Evolutionary conservation across 1,284 basidiomycete genomes (phyloP).

Genomic region (Heliocybe sulcata): DNA sequence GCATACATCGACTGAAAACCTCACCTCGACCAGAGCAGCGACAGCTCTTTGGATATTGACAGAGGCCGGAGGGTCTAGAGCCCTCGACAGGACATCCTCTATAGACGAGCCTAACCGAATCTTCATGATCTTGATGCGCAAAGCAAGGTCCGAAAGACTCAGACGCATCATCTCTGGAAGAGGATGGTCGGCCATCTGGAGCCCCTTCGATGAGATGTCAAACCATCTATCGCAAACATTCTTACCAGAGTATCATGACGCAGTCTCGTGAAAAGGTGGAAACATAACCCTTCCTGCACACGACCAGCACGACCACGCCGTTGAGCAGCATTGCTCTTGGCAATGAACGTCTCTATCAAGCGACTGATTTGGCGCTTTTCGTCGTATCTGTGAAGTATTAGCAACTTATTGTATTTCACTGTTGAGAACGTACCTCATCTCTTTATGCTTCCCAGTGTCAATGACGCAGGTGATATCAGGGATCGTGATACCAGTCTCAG

Average conservation of each 20-base stretch:
- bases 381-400: slow-evolving; percentile 66
- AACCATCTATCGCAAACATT: slow-evolving; percentile 17
- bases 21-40: slow-evolving; percentile 84
- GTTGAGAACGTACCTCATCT: slow-evolving; percentile 66
- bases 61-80: slow-evolving; percentile 85
- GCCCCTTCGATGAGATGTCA: background rate
- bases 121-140: slow-evolving; percentile 97
- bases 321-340: slow-evolving; percentile 91
- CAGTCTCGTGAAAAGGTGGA: slow-evolving; percentile 91
- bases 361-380: slow-evolving; percentile 96
- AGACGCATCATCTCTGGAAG: slow-evolving; percentile 95
- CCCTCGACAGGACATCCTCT: slow-evolving; percentile 84
- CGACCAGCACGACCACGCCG: slow-evolving; percentile 89
- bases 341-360: slow-evolving; percentile 89
- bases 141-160: slow-evolving; percentile 89
- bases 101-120: slow-evolving; percentile 83
- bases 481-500: slow-evolving; percentile 92
- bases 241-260: slow-evolving; percentile 73
- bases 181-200: slow-evolving; percentile 84
- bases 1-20: slow-evolving; percentile 8
- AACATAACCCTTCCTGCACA: slow-evolving; percentile 88
- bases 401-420: slow-evolving; percentile 8
- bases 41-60: slow-evolving; percentile 92
- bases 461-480: slow-evolving; percentile 98
- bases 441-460: slow-evolving; percentile 90